Evolutionary conservation across 1,284 basidiomycete genomes (phyloP), one percentile per base, ranked within the genome.

Genomic region (Mycena sp.): DNA sequence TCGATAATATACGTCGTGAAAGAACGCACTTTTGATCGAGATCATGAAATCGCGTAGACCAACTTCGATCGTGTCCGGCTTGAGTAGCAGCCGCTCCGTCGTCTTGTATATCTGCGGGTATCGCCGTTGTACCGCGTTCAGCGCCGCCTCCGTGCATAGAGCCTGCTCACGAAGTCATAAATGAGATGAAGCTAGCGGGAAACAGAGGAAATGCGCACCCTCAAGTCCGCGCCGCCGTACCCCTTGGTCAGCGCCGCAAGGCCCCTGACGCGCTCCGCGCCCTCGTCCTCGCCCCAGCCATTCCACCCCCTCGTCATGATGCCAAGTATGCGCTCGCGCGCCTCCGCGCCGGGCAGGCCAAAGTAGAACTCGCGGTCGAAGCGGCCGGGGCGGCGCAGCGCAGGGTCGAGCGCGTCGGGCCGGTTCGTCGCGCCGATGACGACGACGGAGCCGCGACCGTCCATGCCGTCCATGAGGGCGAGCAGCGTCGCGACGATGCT

Each of bases 301-400:
- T 89, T 86, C 98, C 98, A 99, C 46, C 89, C 89, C 67, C 81
- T 86, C 21, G 97, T 99, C 85, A 98, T 95, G 72, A 99, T 99
- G 21, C 85, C 80, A 71, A 99, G 80, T 71, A 99, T 99, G 76
- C 90, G 92, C 74, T 93, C 89, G 59, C 98, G 81, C 3, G 96
- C 98, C 30, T 92, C 90, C 16, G 92, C 74, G 29, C 88, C 89
- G 0, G 98, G 98, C 28, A 99, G 78, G 0, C 95, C 93, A 79
- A 99, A 99, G 80, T 98, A 99, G 77, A 99, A 99, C 77, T 99
- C 98, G 66, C 98, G 85, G 77, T 99, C 98, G 74, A 99, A 99
- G 53, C 98, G 85, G 14, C 98, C 98, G 0, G 98, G 98, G 35
- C 98, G 85, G 41, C 98, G 86, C 46, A 99, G 79, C 0, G 98